phyloP scores from a whole-genome alignment of 192 early-diverging fungal genomes.

The Rhizophagus clarus region DNA sequence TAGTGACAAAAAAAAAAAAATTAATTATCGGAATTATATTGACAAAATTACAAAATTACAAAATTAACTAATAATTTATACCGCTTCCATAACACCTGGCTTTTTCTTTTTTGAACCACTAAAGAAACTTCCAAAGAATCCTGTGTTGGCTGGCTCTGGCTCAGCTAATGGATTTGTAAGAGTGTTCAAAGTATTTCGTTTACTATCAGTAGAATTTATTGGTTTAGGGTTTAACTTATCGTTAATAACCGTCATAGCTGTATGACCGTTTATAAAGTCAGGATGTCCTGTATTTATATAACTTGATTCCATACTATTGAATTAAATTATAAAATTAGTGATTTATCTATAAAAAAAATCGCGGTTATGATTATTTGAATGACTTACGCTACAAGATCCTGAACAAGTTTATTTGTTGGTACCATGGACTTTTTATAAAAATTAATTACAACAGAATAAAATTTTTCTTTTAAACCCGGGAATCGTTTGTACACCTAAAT shows the following conservation, averaged over 20 bases:
- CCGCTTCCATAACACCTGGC: conserved; percentile 68
- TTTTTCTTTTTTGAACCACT: conserved; percentile 75
- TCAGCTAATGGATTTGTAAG: conserved; percentile 34
- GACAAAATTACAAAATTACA: background rate
- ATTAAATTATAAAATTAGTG: conserved; percentile 1
- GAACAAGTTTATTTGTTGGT: conserved; percentile 94
- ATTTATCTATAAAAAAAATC: background rate
- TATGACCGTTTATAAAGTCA: conserved; percentile 97
- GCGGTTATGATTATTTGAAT: background rate
- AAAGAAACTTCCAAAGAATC: conserved; percentile 99
- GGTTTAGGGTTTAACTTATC: conserved; percentile 80
- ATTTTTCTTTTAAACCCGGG: conserved; percentile 89
- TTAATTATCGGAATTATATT: background rate
- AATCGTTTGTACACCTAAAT: conserved; percentile 90
- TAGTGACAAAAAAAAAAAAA: conserved; percentile 36
- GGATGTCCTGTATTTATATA: conserved; percentile 99
- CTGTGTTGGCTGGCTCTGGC: conserved; percentile 50
- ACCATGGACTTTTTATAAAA: conserved; percentile 90
- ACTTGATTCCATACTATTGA: conserved; percentile 80
- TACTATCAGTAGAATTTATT: conserved; percentile 43
- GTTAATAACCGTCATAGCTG: conserved; percentile 89
- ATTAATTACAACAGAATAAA: conserved; percentile 90
- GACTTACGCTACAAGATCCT: conserved; percentile 82
- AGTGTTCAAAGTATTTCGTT: conserved; percentile 35
- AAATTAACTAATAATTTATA: conserved; percentile 31